These are phyloP conservation scores for Thalassiosira profunda DNA, from an alignment of 108 stramenopile species.

Conservation along the genomic window DNA sequence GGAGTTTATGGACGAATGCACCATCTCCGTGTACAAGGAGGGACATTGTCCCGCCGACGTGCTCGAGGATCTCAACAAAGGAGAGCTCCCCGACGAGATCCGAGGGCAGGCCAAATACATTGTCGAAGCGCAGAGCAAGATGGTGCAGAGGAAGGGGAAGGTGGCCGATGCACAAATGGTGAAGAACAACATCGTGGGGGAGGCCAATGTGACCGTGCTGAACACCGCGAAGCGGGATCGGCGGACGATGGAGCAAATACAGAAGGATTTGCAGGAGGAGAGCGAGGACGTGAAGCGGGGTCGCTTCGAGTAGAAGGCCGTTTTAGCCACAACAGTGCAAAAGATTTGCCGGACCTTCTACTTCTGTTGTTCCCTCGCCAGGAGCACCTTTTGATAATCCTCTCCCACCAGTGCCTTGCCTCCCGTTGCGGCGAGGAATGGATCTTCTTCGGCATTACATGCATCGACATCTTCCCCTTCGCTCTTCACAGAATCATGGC, in stretches of 20 bases:
- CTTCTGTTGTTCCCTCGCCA: slow-evolving; percentile 46
- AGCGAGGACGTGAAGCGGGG: slow-evolving; percentile 27
- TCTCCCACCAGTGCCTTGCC: slow-evolving; percentile 80
- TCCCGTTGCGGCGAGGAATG: slow-evolving; percentile 83
- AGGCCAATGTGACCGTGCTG: slow-evolving; percentile 59
- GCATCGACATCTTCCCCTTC: slow-evolving; percentile 23
- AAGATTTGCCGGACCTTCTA: background rate
- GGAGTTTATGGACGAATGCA: slow-evolving; percentile 85
- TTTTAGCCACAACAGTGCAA: background rate
- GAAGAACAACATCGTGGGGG: slow-evolving; percentile 31
- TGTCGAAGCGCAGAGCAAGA: slow-evolving; percentile 56
- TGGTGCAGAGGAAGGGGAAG: slow-evolving; percentile 51
- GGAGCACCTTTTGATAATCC: slow-evolving; percentile 76
- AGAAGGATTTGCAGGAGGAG: slow-evolving; percentile 53
- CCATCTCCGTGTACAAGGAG: slow-evolving; percentile 83
- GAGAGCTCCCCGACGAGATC: slow-evolving; percentile 85
- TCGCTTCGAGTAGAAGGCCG: slow-evolving; percentile 19
- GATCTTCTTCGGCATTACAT: slow-evolving; percentile 46
- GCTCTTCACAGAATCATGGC: slow-evolving; percentile 9
- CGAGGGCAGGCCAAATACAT: slow-evolving; percentile 67
- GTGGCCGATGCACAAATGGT: slow-evolving; percentile 30
- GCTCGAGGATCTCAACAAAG: slow-evolving; percentile 81
- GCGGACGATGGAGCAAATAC: slow-evolving; percentile 86
- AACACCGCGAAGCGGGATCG: slow-evolving; percentile 88
- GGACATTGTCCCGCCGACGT: slow-evolving; percentile 83